Evolutionary conservation across 495 filamentous ascomycete genomes (phyloP).

Genomic region (Aspergillus biplanus): DNA sequence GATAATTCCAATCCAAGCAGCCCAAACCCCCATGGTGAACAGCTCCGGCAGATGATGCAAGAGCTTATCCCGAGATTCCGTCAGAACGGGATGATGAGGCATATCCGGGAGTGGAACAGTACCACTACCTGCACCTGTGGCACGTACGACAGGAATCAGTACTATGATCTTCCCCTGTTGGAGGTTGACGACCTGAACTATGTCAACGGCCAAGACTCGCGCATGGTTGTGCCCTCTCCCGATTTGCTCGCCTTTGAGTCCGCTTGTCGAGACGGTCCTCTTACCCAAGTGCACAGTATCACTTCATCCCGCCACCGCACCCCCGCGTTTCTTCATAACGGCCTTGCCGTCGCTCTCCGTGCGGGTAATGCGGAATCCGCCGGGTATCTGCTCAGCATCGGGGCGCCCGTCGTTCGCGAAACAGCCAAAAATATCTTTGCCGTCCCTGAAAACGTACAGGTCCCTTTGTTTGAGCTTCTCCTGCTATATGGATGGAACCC

Average conservation of each 20-base stretch:
- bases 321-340: slow-evolving; percentile 24
- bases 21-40: too few relatives aligned
- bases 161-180: background rate
- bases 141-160: too few relatives aligned
- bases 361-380: slow-evolving; percentile 33
- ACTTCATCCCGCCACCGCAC: background rate
- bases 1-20: too few relatives aligned
- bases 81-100: too few relatives aligned
- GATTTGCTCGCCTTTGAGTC: slow-evolving; percentile 7
- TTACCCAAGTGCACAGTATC: slow-evolving; percentile 4
- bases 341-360: slow-evolving; percentile 24
- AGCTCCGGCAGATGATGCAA: too few relatives aligned
- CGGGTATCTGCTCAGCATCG: slow-evolving; percentile 33
- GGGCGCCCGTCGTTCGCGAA: slow-evolving; percentile 31
- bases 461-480: slow-evolving; percentile 36
- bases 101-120: too few relatives aligned
- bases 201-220: background rate
- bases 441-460: slow-evolving; percentile 27
- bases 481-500: slow-evolving; percentile 33
- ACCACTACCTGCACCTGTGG: too few relatives aligned
- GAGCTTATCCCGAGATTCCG: too few relatives aligned
- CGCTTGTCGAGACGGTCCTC: slow-evolving; percentile 11
- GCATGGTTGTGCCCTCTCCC: background rate
- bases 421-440: slow-evolving; percentile 34
- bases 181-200: background rate